Evolutionary conservation across 352 stramenopile genomes (phyloP).

Genomic region (Stramenopiles sp.): DNA sequence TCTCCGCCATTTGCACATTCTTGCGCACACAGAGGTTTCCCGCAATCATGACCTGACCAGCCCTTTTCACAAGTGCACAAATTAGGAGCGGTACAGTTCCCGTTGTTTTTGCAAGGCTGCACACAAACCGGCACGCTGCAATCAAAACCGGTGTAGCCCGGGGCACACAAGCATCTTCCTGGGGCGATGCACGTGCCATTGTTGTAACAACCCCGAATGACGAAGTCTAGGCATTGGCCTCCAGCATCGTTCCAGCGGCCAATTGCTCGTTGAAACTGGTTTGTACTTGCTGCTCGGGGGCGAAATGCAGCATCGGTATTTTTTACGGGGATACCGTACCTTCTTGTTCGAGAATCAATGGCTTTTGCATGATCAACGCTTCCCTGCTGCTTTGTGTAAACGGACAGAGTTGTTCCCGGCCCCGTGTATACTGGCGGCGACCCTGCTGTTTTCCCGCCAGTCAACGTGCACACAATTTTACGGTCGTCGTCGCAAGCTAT

Average conservation of each 20-base stretch:
- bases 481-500: background rate
- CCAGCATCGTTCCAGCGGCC: conserved; percentile 29
- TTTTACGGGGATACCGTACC: conserved; percentile 34
- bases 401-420: background rate
- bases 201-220: conserved; percentile 79
- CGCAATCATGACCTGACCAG: conserved; percentile 63
- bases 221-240: conserved; percentile 64
- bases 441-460: background rate
- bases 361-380: conserved; percentile 14
- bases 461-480: background rate
- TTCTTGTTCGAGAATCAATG: conserved; percentile 29
- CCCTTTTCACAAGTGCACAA: conserved; percentile 67
- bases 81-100: conserved; percentile 73
- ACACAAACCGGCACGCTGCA: conserved; percentile 49
- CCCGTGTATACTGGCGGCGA: background rate
- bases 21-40: conserved; percentile 62
- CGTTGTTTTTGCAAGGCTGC: conserved; percentile 45
- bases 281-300: conserved; percentile 41
- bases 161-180: conserved; percentile 47
- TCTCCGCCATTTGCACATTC: conserved; percentile 58
- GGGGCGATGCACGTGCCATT: conserved; percentile 77
- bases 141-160: conserved; percentile 48
- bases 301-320: conserved; percentile 77
- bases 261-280: conserved; percentile 15
- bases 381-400: background rate